A percentile compares a stretch with the other conserved stretches of the same genome.
Conservation (phyloP, 2,329 filamentous ascomycete genomes). For the Pseudocercospora crystallina region DNA sequence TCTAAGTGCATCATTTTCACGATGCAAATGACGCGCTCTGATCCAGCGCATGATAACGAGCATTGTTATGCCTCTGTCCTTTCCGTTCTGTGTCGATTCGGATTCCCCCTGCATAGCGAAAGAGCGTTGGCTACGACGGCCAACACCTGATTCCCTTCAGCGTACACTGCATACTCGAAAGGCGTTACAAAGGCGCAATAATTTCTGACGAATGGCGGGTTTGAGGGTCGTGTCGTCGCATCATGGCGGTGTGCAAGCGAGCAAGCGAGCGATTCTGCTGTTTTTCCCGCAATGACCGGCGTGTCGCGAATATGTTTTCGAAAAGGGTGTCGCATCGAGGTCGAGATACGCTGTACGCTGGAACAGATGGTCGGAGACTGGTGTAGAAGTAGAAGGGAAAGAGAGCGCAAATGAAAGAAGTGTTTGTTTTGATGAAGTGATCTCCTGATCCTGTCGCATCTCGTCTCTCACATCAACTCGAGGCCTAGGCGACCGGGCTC, state of each 20-base stretch:
- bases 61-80: conserved; percentile 11
- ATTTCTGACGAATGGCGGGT: conserved; percentile 1
- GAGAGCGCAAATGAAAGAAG: conserved; percentile 1
- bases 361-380: too few relatives aligned
- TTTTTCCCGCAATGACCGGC: too few relatives aligned
- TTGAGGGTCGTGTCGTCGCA: not conserved
- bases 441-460: too few relatives aligned
- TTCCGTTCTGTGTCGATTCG: conserved; percentile 21
- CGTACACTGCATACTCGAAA: conserved; percentile 4
- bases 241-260: not conserved
- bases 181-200: conserved; percentile 4
- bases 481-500: too few relatives aligned
- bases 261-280: not conserved
- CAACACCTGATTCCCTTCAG: conserved; percentile 8
- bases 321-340: too few relatives aligned
- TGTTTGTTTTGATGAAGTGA: conserved; percentile 7
- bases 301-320: too few relatives aligned
- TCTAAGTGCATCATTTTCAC: conserved; percentile 25
- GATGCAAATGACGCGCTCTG: conserved; percentile 4
- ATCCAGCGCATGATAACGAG: conserved; percentile 2
- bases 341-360: too few relatives aligned
- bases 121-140: conserved; percentile 16
- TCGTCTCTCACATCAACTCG: too few relatives aligned
- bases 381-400: not conserved
- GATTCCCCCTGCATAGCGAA: conserved; percentile 28